Conservation (phyloP, 2,329 filamentous ascomycete species). For the Neofusicoccum parvum region DNA sequence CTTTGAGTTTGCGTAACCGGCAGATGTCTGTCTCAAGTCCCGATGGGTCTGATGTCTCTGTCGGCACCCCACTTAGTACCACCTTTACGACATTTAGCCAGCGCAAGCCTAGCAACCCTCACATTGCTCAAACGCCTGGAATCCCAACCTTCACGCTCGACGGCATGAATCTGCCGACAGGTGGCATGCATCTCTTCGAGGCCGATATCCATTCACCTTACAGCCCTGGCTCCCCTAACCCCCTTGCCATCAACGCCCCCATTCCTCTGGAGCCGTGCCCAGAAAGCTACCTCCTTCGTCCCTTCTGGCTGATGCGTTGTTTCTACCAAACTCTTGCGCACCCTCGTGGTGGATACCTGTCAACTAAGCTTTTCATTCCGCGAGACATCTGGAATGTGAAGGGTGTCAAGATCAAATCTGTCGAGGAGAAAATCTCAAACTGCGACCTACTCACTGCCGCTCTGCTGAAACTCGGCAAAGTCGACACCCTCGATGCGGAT, state of each 20-base stretch:
- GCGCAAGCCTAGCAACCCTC: conserved; percentile 50
- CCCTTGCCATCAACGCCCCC: conserved; percentile 65
- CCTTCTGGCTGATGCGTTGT: conserved; percentile 97
- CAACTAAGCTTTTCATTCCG: conserved; percentile 87
- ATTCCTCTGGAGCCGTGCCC: conserved; percentile 88
- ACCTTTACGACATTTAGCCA: conserved; percentile 59
- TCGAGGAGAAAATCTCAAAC: conserved; percentile 92
- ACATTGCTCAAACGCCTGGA: conserved; percentile 70
- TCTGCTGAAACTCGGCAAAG: conserved; percentile 76
- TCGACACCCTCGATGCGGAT: conserved; percentile 89
- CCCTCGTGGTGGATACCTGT: conserved; percentile 87
- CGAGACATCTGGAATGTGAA: conserved; percentile 92
- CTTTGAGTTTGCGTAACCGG: conserved; percentile 69
- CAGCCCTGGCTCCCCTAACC: conserved; percentile 66
- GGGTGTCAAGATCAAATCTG: conserved; percentile 84
- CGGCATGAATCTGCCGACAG: conserved; percentile 58
- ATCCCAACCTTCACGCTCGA: conserved; percentile 62
- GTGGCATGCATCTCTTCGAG: conserved; percentile 81
- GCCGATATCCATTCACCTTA: conserved; percentile 72
- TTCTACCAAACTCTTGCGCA: conserved; percentile 91
- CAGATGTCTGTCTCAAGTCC: conserved; percentile 69
- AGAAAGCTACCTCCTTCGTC: conserved; percentile 82
- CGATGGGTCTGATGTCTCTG: conserved; percentile 67
- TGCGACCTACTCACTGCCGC: conserved; percentile 91
- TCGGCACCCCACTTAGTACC: conserved; percentile 72